Evolutionary conservation across 106 monocot genomes (phyloP).

Genomic region (Allium sativum): DNA sequence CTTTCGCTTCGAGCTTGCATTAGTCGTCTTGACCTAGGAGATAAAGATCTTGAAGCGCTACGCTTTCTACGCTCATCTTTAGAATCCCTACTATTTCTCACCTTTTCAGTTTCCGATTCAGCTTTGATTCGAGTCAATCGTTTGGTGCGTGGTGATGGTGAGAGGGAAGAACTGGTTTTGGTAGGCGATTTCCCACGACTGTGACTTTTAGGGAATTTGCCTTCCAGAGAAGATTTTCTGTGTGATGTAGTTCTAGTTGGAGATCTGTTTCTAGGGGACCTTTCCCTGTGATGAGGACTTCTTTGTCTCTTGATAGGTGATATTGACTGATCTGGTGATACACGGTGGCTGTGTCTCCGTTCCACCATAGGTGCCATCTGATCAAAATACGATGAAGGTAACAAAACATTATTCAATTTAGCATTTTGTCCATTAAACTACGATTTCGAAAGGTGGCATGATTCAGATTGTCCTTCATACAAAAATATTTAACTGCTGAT

Average conservation of each 20-base stretch:
- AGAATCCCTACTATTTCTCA: slow-evolving; percentile 17
- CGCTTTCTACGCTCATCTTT: slow-evolving; percentile 4
- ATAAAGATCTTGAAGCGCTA: slow-evolving; percentile 24
- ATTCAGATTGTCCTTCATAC: too few relatives aligned
- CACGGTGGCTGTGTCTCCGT: slow-evolving; percentile 1
- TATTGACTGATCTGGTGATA: slow-evolving; percentile 9
- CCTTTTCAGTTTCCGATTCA: slow-evolving; percentile 24
- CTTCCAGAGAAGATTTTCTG: slow-evolving; percentile 28
- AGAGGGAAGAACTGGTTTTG: slow-evolving; percentile 8
- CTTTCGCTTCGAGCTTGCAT: slow-evolving; percentile 18
- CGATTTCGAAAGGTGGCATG: too few relatives aligned
- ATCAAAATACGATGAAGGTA: too few relatives aligned
- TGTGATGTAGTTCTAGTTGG: slow-evolving; percentile 14
- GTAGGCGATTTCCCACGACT: slow-evolving; percentile 9
- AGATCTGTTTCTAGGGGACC: slow-evolving; percentile 13
- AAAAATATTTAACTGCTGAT: too few relatives aligned
- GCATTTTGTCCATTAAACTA: too few relatives aligned
- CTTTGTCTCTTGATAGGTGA: slow-evolving; percentile 13
- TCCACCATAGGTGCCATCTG: slow-evolving; percentile 27
- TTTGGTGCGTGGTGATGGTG: slow-evolving; percentile 30
- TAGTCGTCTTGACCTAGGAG: slow-evolving; percentile 35
- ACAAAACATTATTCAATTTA: too few relatives aligned
- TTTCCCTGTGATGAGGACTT: slow-evolving; percentile 19
- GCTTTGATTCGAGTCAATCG: slow-evolving; percentile 19
- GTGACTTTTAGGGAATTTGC: slow-evolving; percentile 12